Base-by-base conservation (phyloP, 345 rosid genomes). In the Citrus medica region DNA sequence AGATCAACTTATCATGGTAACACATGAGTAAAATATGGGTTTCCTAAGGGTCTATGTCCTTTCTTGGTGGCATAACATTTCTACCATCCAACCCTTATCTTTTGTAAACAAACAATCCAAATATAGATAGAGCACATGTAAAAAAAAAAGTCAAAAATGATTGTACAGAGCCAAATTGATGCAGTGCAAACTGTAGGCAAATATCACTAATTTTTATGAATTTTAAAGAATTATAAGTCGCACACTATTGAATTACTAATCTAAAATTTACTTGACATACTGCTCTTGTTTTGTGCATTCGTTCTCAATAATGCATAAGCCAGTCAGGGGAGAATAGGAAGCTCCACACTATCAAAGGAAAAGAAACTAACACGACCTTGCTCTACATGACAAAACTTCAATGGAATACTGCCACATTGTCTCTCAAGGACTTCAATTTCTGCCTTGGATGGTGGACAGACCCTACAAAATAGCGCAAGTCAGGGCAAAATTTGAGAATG, bases 291-390 rank as follows among this genome's bases (percentile, higher is more conserved):
- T n/a, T 30, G 69, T 10, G 4, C 17, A 22, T 27, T n/a, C 9
- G 10, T 8, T 48, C 42, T 58, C 1, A 14, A 67, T 19, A 35
- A 37, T 9, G 40, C 28, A 25, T 56, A 8, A 32, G 27, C 55
- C 32, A 33, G 58, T 89, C 83, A 95, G 17, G 93, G 88, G 30
- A 90, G 79, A 35, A 78, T 63, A 42, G 91, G 88, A 70, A 90
- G 89, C 58, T 86, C 84, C 65, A 69, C 73, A 48, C 61, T 87
- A 56, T 56, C 71, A 69, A 92, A 87, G 76, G 90, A 82, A 83
- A 91, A 92, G 83, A 88, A 88, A 87, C 97, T 91, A 40, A 85
- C 88, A 40, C 90, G 91, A 5, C 97, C 95, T 10, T 88, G 82
- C 56, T 91, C 90, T 46, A 90, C 82, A 46, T 89, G 91, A 81